Percentiles rank a stretch among this genome's conserved stretches.
Evolutionary conservation across 208 protist genomes (phyloP).

Genomic region (Blechomonas ayalai): DNA sequence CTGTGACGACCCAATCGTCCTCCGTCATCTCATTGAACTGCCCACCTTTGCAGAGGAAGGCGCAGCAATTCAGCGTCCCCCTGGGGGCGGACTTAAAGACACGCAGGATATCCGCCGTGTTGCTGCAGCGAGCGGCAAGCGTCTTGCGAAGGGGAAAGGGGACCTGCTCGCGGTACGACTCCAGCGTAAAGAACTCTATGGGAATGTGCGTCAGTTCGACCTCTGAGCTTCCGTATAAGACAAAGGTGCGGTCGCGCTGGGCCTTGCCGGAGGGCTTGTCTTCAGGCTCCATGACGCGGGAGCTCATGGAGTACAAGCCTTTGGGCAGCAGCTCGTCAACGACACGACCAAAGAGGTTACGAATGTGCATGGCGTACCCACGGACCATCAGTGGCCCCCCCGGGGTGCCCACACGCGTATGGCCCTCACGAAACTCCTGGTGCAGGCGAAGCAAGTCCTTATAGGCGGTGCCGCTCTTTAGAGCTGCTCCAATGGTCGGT

Average conservation of each 20-base stretch:
- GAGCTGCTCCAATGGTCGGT: conserved; percentile 77
- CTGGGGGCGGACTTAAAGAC: conserved; percentile 79
- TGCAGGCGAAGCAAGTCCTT: conserved; percentile 87
- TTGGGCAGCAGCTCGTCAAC: conserved; percentile 81
- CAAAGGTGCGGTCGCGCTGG: conserved; percentile 72
- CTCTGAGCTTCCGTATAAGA: conserved; percentile 74
- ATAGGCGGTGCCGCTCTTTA: conserved; percentile 56
- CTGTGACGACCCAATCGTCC: conserved; percentile 78
- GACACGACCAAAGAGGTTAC: conserved; percentile 86
- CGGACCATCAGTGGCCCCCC: conserved; percentile 75
- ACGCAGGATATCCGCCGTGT: conserved; percentile 44
- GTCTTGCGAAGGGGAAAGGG: conserved; percentile 81
- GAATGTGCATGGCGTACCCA: conserved; percentile 77
- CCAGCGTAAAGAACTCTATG: conserved; percentile 90
- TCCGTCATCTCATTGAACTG: conserved; percentile 82
- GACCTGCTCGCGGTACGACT: conserved; percentile 89
- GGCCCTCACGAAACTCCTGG: conserved; percentile 63
- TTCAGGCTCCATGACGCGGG: conserved; percentile 83
- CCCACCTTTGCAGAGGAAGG: conserved; percentile 85
- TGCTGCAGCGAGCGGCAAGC: conserved; percentile 56
- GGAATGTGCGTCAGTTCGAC: conserved; percentile 84
- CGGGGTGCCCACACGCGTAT: conserved; percentile 48
- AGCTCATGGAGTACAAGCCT: conserved; percentile 80
- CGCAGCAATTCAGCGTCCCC: conserved; percentile 58
- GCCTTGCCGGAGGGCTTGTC: conserved; percentile 19